Percentiles rank a stretch among this genome's conserved stretches.
Evolutionary conservation across 2,329 filamentous ascomycete species (phyloP).

Genomic region (Colletotrichum navitas): DNA sequence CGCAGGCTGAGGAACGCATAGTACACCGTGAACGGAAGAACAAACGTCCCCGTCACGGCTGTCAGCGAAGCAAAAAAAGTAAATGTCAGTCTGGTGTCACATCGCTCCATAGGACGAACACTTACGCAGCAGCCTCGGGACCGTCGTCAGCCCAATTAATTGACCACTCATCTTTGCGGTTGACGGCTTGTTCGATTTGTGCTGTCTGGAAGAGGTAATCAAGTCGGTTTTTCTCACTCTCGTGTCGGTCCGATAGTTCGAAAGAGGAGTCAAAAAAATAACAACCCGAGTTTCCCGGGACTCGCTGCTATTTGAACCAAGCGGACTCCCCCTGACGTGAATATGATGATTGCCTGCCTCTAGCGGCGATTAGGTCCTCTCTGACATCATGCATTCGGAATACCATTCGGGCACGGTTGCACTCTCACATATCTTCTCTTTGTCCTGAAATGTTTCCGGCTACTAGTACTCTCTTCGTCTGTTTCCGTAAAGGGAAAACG

Average conservation of each 20-base stretch:
- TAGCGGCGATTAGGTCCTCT: not conserved
- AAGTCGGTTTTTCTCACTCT: not conserved
- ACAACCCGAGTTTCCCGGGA: not conserved
- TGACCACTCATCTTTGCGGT: constrained; percentile 16
- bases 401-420: not conserved
- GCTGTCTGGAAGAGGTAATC: too few relatives aligned
- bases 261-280: too few relatives aligned
- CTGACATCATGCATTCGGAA: constrained; percentile 16
- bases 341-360: not conserved
- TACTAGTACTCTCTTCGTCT: too few relatives aligned
- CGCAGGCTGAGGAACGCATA: constrained; percentile 34
- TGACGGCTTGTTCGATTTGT: not conserved
- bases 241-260: rapidly evolving
- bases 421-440: not conserved
- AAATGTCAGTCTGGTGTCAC: not conserved
- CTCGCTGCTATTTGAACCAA: not conserved
- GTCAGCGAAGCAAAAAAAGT: not conserved
- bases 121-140: constrained; percentile 33
- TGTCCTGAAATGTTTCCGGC: not conserved
- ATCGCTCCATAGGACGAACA: not conserved
- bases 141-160: constrained; percentile 26
- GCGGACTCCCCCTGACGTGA: not conserved
- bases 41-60: constrained; percentile 32
- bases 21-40: constrained; percentile 31
- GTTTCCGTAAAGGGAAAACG: too few relatives aligned